Conservation (phyloP, 495 filamentous ascomycete species). For the Zalerion maritima region DNA sequence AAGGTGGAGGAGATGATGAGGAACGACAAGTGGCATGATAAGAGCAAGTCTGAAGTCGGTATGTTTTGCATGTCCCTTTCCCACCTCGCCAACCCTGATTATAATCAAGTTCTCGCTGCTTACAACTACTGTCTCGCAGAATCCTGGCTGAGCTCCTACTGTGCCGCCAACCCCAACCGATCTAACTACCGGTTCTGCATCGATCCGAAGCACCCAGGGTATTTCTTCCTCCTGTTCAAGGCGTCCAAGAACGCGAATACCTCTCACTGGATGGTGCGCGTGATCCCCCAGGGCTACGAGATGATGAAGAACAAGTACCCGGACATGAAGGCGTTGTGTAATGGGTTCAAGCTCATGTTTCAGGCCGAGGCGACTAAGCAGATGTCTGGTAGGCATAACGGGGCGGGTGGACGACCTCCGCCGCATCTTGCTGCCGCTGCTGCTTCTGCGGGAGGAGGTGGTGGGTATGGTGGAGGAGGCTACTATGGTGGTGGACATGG, state of each 20-base stretch:
- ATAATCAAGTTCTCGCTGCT: constrained; percentile 14
- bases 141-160: constrained; percentile 88
- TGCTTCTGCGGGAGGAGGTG: too few relatives aligned
- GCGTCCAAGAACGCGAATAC: constrained; percentile 57
- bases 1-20: constrained; percentile 94
- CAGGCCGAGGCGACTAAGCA: constrained; percentile 32
- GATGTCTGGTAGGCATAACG: too few relatives aligned
- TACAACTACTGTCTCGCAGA: too few relatives aligned
- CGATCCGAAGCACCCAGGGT: constrained; percentile 80
- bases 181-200: constrained; percentile 91
- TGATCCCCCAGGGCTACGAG: constrained; percentile 78
- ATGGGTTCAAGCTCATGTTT: constrained; percentile 52
- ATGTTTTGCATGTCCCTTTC: constrained; percentile 22
- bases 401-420: too few relatives aligned
- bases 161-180: constrained; percentile 86
- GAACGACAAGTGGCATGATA: constrained; percentile 78
- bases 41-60: constrained; percentile 73
- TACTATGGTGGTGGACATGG: too few relatives aligned
- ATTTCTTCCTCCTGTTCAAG: constrained; percentile 93
- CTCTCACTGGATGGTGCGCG: constrained; percentile 74
- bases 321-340: constrained; percentile 85
- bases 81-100: constrained; percentile 11
- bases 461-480: too few relatives aligned
- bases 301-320: constrained; percentile 75
- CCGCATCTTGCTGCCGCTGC: too few relatives aligned